These are phyloP conservation scores for Cyanidium caldarium DNA, from an alignment of 23 red algal species.

Conservation along the genomic window DNA sequence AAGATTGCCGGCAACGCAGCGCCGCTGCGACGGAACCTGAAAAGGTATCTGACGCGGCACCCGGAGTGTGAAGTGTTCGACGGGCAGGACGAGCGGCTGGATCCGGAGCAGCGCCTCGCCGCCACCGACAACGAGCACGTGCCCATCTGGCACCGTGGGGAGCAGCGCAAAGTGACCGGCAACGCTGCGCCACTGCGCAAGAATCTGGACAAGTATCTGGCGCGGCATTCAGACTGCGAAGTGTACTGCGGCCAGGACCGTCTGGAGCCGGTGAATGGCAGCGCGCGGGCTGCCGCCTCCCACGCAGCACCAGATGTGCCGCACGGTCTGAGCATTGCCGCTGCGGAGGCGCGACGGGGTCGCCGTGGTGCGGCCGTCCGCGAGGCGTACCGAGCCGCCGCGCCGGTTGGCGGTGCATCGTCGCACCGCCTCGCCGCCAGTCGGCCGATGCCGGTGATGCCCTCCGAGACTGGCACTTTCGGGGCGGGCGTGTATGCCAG, in stretches of 20 bases:
- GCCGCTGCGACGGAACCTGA: slow-evolving; percentile 43
- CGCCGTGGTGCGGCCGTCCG: too few species aligned
- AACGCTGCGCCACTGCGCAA: slow-evolving; percentile 85
- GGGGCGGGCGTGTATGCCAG: too few species aligned
- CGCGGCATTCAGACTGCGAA: slow-evolving; percentile 68
- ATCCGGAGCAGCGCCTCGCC: not conserved
- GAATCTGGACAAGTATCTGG: slow-evolving; percentile 62
- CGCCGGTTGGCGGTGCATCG: too few species aligned
- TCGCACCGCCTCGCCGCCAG: too few species aligned
- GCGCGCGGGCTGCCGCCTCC: too few species aligned
- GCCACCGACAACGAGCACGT: slow-evolving; percentile 64
- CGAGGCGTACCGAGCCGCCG: too few species aligned
- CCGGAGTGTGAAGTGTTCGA: slow-evolving; percentile 59
- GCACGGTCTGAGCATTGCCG: too few species aligned
- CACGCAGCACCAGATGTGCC: too few species aligned
- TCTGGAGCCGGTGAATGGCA: too few species aligned
- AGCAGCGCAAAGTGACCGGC: slow-evolving; percentile 74
- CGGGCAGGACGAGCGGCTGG: slow-evolving; percentile 36
- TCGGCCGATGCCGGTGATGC: too few species aligned
- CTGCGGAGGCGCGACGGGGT: too few species aligned
- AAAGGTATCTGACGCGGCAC: slow-evolving; percentile 34
- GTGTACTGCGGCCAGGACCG: slow-evolving; percentile 65
- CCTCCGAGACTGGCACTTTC: too few species aligned
- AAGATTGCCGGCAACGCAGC: slow-evolving; percentile 63
- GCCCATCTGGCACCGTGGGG: slow-evolving; percentile 66